Evolutionary conservation across 345 rosid genomes (phyloP).

Genomic region (Populus deltoides): DNA sequence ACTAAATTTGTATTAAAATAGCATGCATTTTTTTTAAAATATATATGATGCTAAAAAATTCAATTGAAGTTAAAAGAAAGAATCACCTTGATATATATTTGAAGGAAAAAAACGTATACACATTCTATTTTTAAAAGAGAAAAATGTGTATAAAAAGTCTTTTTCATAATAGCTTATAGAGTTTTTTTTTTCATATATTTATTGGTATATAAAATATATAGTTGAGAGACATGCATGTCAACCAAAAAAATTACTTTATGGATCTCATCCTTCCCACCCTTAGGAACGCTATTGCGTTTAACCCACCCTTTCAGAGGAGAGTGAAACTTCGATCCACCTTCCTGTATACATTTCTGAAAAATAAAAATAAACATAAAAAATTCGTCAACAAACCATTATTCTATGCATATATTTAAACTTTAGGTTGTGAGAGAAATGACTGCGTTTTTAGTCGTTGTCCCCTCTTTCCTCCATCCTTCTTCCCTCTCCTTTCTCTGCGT

Average conservation of each 20-base stretch:
- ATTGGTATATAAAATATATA: neutral
- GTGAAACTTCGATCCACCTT: neutral
- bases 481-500: conserved; percentile 1
- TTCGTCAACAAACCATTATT: conserved; percentile 4
- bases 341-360: neutral
- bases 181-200: neutral
- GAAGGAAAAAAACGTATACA: neutral
- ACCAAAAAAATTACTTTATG: neutral
- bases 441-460: conserved; percentile 20
- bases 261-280: neutral
- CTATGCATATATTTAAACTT: conserved; percentile 1
- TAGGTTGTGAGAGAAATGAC: conserved; percentile 16
- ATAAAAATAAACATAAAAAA: neutral
- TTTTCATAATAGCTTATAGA: neutral
- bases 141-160: neutral
- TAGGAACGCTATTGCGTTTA: neutral
- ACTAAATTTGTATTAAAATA: neutral
- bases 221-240: neutral
- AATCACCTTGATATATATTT: neutral
- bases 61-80: neutral
- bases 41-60: neutral
- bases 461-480: neutral
- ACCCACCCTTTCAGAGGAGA: neutral
- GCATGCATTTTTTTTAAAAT: neutral
- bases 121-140: neutral